Evolutionary conservation across 768 basidiomycete genomes (phyloP).

Genomic region (Rhizopogon rudus): DNA sequence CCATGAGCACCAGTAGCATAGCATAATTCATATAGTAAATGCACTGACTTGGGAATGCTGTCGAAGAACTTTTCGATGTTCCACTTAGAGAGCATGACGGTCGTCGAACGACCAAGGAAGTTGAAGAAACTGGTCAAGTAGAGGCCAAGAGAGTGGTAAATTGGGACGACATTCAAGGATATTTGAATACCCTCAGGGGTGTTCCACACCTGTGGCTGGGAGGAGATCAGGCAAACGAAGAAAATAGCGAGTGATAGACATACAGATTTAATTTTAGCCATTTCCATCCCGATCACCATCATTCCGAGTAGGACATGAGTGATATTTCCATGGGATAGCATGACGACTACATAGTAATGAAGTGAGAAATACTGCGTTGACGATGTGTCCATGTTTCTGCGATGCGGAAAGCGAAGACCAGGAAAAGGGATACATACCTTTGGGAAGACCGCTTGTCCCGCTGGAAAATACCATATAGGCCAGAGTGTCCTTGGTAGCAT

Average conservation of each 20-base stretch:
- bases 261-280: slow-evolving; percentile 31
- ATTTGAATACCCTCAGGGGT: slow-evolving; percentile 39
- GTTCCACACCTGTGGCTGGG: slow-evolving; percentile 29
- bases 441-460: slow-evolving; percentile 64
- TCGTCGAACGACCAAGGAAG: slow-evolving; percentile 36
- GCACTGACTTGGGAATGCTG: slow-evolving; percentile 46
- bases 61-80: slow-evolving; percentile 41
- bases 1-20: not conserved
- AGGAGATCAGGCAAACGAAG: slow-evolving; percentile 39
- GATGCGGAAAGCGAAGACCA: not conserved
- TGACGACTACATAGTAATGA: slow-evolving; percentile 38
- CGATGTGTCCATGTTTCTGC: not conserved
- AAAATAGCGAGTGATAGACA: slow-evolving; percentile 13
- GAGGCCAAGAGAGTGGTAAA: slow-evolving; percentile 59
- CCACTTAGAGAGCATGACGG: slow-evolving; percentile 52
- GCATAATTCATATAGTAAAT: not conserved
- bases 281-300: slow-evolving; percentile 21
- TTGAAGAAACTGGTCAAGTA: slow-evolving; percentile 42
- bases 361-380: not conserved
- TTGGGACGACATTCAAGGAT: slow-evolving; percentile 48
- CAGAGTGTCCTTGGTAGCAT: slow-evolving; percentile 43
- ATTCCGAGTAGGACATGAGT: slow-evolving; percentile 34
- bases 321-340: slow-evolving; percentile 58
- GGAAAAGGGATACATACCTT: slow-evolving; percentile 35
- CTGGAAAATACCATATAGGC: slow-evolving; percentile 68